Evolutionary conservation across 208 protist genomes (phyloP), one percentile per base, ranked within the genome.

Genomic region (Acanthamoeba divionensis): DNA sequence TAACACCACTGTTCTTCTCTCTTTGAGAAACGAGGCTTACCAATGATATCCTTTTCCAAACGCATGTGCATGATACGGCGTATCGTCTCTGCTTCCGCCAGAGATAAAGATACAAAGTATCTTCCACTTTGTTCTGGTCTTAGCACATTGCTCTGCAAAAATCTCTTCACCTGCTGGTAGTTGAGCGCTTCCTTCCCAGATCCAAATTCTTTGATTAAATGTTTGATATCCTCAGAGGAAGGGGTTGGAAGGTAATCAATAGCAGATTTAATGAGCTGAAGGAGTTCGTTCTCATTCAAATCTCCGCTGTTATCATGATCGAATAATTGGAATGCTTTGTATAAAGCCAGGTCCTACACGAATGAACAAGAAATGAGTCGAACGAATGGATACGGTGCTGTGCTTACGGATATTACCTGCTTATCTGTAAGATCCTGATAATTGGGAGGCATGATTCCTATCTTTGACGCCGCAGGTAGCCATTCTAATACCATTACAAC

Each of bases 401-500:
- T 41, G 36, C 36, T 41, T 41, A 41, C 5, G 36, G 36, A 5
- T 41, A 6, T 41, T 41, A 41, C 36, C 36, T 79, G 67, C 67
- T 52, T 48, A 6, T 79, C 67, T 26, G 48, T 48, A 5, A 79
- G 67, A 6, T 5, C 38, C 15, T 7, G 26, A 26, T 55, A 36
- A 48, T 48, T 41, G 5, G 67, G 45, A 3, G 67, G 67, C 44
- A 38, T 77, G 18, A 89, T 21, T 10, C 33, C 26, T 21, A 66
- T 77, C 18, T 91, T 55, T 26, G 63, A 21, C 0, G 31, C 8
- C 1, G 66, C 1, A 18, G 96, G 96, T 26, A 94, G 50, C 97
- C 97, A 98, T 67, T 98, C 96, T 5, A 98, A 57, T 50, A 97
- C 95, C 41, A 98, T 91, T 29, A 96, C 93, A 15, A 95, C 94